Base-by-base conservation (phyloP, 106 monocot species). In the Iris macrosiphon region DNA sequence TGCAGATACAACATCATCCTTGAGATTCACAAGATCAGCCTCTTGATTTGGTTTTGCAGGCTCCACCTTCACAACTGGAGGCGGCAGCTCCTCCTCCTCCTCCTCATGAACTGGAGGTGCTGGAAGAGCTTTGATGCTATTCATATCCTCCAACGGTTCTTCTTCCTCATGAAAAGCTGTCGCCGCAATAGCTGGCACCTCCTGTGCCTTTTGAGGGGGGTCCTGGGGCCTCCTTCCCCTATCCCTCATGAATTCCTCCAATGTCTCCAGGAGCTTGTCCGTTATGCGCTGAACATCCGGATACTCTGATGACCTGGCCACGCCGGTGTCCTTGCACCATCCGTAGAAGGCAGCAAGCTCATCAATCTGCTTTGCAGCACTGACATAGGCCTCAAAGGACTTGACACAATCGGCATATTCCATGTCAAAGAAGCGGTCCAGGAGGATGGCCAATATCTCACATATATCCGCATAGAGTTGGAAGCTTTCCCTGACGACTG, bases 361-460 rank as follows among this genome's bases (percentile, higher is more conserved):
- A 18, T 95, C 89, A 6, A 89, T 85, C 68, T 95, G 94, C 75
- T 85, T 95, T 6, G 94, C 94, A 0, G 78, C 75, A 59, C 65
- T 59, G 8, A 73, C 78, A 27, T 89, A 84, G 9, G 76, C 84
- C 46, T 95, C 94, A 26, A 95, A 89, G 1, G 81, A 64, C 68
- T 95, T 95, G 13, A 58, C 70, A 38, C 85, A 95, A 15, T 85
- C 82, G 0, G 70, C 29, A 30, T 89, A 85, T 2, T 85, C 94
- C 89, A 89, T 89, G 30, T 95, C 82, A 33, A 89, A 89, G 56
- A 85, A 95, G 0, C 63, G 61, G 23, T 95, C 89, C 0, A 95
- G 55, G 26, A 95, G 70, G 19, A 82, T 73, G 3, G 76, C 84
- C 33, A 95, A 38, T 32, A 85, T 73, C 73, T 82, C 94, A 39